Evolutionary conservation across 169 alveolate species (phyloP).

Genomic region (Eimeria falciformis): DNA sequence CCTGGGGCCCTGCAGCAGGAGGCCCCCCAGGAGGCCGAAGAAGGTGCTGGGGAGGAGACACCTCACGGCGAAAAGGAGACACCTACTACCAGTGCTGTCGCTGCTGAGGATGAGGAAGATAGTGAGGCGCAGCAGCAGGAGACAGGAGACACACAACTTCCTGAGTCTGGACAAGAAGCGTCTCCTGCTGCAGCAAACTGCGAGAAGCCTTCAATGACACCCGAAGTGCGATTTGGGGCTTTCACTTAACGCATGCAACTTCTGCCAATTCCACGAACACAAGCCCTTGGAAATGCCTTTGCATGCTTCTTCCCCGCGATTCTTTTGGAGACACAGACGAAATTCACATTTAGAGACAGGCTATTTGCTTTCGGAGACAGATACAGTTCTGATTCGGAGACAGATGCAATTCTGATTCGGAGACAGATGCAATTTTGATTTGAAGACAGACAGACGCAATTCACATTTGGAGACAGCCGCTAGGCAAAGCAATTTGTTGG

Average conservation of each 20-base stretch:
- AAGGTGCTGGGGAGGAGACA: background rate
- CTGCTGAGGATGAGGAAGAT: background rate
- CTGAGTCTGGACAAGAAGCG: background rate
- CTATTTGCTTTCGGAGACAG: too few relatives aligned
- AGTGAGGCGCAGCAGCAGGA: constrained; percentile 6
- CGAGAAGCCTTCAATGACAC: too few relatives aligned
- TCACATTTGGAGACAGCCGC: background rate
- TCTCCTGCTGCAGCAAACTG: background rate
- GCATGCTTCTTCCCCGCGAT: too few relatives aligned
- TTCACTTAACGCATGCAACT: too few relatives aligned
- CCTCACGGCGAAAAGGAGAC: background rate
- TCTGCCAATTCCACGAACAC: too few relatives aligned
- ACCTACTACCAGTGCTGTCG: background rate
- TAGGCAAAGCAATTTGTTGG: too few relatives aligned
- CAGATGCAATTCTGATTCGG: background rate
- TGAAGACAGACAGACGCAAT: background rate
- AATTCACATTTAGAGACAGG: too few relatives aligned
- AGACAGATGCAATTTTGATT: background rate
- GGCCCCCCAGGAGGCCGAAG: background rate
- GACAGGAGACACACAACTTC: background rate
- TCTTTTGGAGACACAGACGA: too few relatives aligned
- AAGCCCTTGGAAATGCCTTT: too few relatives aligned
- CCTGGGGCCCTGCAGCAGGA: constrained; percentile 18
- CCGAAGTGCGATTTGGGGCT: too few relatives aligned
- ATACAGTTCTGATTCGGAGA: background rate